A percentile compares a stretch with the other conserved stretches of the same genome.
phyloP scores from a whole-genome alignment of 2,329 filamentous ascomycete species.

The Neopestalotiopsis sp. region DNA sequence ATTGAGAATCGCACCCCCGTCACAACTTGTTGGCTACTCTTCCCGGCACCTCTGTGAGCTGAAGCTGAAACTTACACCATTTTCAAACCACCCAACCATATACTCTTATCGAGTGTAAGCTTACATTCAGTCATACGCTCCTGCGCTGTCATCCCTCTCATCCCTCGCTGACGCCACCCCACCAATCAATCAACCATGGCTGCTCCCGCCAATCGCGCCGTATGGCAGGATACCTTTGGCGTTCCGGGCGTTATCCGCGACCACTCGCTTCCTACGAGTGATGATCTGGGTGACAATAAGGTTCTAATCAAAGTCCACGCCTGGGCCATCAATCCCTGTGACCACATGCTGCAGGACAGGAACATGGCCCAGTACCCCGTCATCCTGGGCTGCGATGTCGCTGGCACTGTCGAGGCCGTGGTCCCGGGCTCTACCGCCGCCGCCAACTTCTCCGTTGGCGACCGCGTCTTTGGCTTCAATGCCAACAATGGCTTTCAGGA shows the following conservation, averaged over 20 bases:
- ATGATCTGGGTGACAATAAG: slow-evolving; percentile 35
- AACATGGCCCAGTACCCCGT: slow-evolving; percentile 33
- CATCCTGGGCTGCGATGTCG: slow-evolving; percentile 39
- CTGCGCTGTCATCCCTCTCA: no score
- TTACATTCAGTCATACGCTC: no score
- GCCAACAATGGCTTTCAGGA: slow-evolving; percentile 33
- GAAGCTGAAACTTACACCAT: no score
- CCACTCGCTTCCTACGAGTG: slow-evolving; percentile 18
- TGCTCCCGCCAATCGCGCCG: slow-evolving; percentile 31
- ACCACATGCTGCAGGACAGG: slow-evolving; percentile 31
- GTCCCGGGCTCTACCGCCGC: slow-evolving; percentile 23
- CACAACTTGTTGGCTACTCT: no score
- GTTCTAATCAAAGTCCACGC: slow-evolving; percentile 37
- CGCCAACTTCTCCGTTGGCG: slow-evolving; percentile 33
- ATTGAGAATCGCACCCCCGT: no score
- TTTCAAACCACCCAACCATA: no score
- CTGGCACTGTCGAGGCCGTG: slow-evolving; percentile 37
- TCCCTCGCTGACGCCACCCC: neutral
- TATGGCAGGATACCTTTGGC: slow-evolving; percentile 29
- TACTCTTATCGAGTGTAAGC: no score
- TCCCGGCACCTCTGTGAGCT: no score
- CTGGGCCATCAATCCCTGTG: slow-evolving; percentile 39
- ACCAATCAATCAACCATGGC: neutral
- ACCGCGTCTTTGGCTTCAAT: slow-evolving; percentile 33
- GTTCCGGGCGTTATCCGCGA: slow-evolving; percentile 28